Percentiles rank a stretch among this genome's conserved stretches.
phyloP scores from a whole-genome alignment of 2,329 filamentous ascomycete genomes.

The Alternaria burnsii region DNA sequence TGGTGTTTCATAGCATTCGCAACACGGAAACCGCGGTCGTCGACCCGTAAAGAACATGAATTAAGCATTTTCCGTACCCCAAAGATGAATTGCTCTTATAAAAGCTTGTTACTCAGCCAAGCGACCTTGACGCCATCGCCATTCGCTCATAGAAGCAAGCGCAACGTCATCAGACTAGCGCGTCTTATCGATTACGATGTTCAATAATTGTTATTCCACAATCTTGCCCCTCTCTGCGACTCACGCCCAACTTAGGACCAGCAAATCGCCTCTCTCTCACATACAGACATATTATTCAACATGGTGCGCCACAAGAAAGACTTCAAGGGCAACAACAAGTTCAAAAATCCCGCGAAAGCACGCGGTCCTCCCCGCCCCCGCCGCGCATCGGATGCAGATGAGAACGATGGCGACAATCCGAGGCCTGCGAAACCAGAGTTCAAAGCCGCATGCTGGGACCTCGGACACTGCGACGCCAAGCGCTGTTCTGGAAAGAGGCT shows the following conservation, averaged over 20 bases:
- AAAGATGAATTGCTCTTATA: neutral
- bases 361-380: constrained; percentile 60
- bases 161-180: constrained; percentile 23
- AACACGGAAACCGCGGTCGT: constrained; percentile 11
- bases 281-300: neutral
- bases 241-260: constrained; percentile 2
- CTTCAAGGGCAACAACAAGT: constrained; percentile 76
- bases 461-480: constrained; percentile 97
- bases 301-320: constrained; percentile 99
- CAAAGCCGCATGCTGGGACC: constrained; percentile 97
- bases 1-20: constrained; percentile 68
- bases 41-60: constrained; percentile 4
- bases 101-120: neutral
- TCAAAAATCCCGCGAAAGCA: constrained; percentile 64
- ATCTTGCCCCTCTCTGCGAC: constrained; percentile 28
- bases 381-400: constrained; percentile 33
- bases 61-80: constrained; percentile 7
- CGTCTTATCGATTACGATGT: constrained; percentile 32
- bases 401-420: constrained; percentile 37
- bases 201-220: constrained; percentile 19
- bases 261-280: neutral
- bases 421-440: constrained; percentile 65
- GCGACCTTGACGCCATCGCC: neutral
- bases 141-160: neutral
- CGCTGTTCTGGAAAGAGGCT: constrained; percentile 94